Evolutionary conservation across 768 basidiomycete species (phyloP), one percentile per base, ranked within the genome.

Genomic region (Kwoniella sp.): DNA sequence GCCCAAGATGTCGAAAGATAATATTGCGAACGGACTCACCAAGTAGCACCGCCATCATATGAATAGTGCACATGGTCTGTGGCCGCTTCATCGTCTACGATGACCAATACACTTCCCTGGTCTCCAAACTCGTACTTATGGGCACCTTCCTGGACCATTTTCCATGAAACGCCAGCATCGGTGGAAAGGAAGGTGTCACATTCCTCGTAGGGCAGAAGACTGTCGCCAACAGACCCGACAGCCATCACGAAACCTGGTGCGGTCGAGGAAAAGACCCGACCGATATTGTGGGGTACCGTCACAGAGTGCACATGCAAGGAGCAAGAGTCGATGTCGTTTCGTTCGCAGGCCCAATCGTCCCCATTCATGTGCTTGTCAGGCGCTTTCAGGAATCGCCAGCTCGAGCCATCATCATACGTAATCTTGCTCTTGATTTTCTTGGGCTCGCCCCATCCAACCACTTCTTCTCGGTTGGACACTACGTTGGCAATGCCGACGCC

Each of bases 51-150:
- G 25, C 90, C 83, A 76, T 99, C 89, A 27, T 87, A 85, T 7
- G 90, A 91, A 77, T 95, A 98, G 46, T 82, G 82, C 21, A 96
- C 81, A 15, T 81, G 81, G 64, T 89, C 86, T 2, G 87, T 88
- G 24, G 81, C 74, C 37, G 90, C 87, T 73, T 98, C 94, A 69
- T 99, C 92, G 68, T 95, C 88, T 2, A 92, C 86, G 25, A 88
- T 82, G 12, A 98, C 86, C 25, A 85, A 75, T 29, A 98, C 85
- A 71, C 89, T 89, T 85, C 96, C 72, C 85, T 82, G 84, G 73
- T 96, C 96, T 5, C 96, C 96, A 77, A 98, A 94, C 81, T 98
- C 94, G 73, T 97, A 97, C 80, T 93, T 92, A 76, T 91, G 88
- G 0, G 95, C 90, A 24, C 88, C 87, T 56, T 80, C 81, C 47